Evolutionary conservation across 495 filamentous ascomycete genomes (phyloP).

Genomic region (Entonaema liquescens): DNA sequence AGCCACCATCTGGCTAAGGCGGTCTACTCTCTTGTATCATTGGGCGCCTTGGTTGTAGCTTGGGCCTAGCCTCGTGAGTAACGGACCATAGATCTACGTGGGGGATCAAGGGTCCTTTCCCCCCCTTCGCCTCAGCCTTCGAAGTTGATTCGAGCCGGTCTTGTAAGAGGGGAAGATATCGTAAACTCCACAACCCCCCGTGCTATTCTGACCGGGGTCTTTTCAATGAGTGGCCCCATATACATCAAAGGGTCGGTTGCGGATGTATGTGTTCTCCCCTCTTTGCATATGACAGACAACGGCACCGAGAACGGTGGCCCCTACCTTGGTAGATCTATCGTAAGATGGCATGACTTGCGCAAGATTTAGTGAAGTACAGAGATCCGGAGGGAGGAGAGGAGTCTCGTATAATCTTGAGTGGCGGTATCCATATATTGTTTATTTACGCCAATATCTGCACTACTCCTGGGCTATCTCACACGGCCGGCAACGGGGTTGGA

Average conservation of each 20-base stretch:
- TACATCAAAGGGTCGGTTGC: not conserved
- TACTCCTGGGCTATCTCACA: not conserved
- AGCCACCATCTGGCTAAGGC: slow-evolving; percentile 15
- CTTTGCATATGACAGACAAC: slow-evolving; percentile 5
- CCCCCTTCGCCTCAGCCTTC: slow-evolving; percentile 7
- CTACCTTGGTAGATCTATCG: not conserved
- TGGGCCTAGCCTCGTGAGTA: slow-evolving; percentile 27
- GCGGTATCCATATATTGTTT: not conserved
- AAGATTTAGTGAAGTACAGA: not conserved
- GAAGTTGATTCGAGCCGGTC: slow-evolving; percentile 2
- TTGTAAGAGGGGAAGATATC: slow-evolving; percentile 7
- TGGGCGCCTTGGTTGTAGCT: slow-evolving; percentile 30
- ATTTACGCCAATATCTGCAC: not conserved
- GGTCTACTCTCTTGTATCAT: slow-evolving; percentile 9
- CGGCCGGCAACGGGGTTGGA: not conserved
- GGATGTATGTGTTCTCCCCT: not conserved
- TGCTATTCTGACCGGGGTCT: slow-evolving; percentile 12
- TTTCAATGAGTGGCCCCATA: not conserved
- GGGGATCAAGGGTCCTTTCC: slow-evolving; percentile 5
- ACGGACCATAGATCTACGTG: slow-evolving; percentile 17
- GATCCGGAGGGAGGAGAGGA: not conserved
- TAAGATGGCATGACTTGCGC: not conserved
- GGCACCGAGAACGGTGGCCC: not conserved
- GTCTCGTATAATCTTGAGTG: not conserved
- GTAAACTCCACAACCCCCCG: not conserved